Base-by-base conservation (phyloP, 1,284 basidiomycete genomes). In the Anthracocystis panici-leucophaei region DNA sequence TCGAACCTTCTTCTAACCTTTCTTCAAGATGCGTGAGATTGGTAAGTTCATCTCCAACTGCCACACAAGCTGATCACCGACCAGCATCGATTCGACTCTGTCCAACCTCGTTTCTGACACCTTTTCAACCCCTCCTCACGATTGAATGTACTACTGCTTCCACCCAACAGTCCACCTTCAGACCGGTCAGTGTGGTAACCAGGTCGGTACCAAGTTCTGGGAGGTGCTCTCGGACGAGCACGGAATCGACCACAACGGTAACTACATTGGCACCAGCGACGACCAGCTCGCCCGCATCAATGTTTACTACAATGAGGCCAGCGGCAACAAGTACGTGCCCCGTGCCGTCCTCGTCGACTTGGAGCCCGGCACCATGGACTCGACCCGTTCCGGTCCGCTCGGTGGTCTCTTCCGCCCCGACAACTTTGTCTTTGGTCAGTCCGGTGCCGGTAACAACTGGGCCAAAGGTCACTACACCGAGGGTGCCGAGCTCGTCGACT, bases 221-320 rank as follows among this genome's bases (percentile, higher is more conserved):
- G 94, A 92, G 87, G 94, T 94, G 82, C 77, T 98, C 85, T 95
- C 94, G 69, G 94, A 97, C 87, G 95, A 98, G 89, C 95, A 98
- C 87, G 94, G 94, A 85, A 94, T 97, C 87, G 93, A 93, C 87
- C 89, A 89, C 86, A 92, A 95, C 88, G 95, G 95, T 52, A 75
- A 79, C 77, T 98, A 97, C 91, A 92, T 92, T 87, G 96, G 96
- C 84, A 94, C 87, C 87, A 92, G 92, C 85, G 92, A 92, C 86
- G 95, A 97, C 88, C 96, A 98, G 88, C 92, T 98, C 81, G 96
- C 98, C 88, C 92, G 95, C 82, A 97, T 97, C 88, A 84, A 84
- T 54, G 83, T 85, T 62, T 85, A 85, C 80, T 85, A 80, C 77
- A 84, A 83, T 66, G 80, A 81, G 64, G 81, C 84, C 57, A 74